Evolutionary conservation across 139 green algal species (phyloP).

Genomic region (Chlamydomonas urium): DNA sequence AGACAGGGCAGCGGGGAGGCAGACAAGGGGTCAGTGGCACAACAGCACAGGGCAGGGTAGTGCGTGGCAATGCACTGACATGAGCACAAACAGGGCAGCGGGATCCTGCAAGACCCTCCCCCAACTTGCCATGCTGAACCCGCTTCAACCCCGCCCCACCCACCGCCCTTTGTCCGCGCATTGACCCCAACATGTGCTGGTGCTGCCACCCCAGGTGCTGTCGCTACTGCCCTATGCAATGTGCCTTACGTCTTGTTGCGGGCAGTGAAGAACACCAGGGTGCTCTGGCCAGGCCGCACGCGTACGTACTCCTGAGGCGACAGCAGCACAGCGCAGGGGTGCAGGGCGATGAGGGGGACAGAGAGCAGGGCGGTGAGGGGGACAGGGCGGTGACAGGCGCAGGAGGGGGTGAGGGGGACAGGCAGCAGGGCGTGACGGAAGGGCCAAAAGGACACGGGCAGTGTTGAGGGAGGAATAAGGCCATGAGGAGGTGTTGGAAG

Average conservation of each 20-base stretch:
- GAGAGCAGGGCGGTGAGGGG: too few relatives aligned
- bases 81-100: background rate
- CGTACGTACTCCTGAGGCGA: constrained; percentile 54
- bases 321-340: too few relatives aligned
- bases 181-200: too few relatives aligned
- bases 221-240: background rate
- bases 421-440: too few relatives aligned
- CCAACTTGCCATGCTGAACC: background rate
- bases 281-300: constrained; percentile 86
- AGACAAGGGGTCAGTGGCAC: background rate
- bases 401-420: too few relatives aligned
- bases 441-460: too few relatives aligned
- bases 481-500: too few relatives aligned
- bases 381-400: too few relatives aligned
- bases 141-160: background rate
- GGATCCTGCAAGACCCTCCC: background rate
- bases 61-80: background rate
- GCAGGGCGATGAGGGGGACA: too few relatives aligned
- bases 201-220: too few relatives aligned
- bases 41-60: background rate
- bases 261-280: constrained; percentile 96
- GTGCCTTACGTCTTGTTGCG: constrained; percentile 67
- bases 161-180: background rate
- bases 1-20: too few relatives aligned
- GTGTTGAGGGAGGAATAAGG: too few relatives aligned